Percentiles rank a stretch among this genome's conserved stretches.
These are phyloP conservation scores for Sporothrix protearum DNA, from an alignment of 2,329 filamentous ascomycete genomes.

Conservation along the genomic window DNA sequence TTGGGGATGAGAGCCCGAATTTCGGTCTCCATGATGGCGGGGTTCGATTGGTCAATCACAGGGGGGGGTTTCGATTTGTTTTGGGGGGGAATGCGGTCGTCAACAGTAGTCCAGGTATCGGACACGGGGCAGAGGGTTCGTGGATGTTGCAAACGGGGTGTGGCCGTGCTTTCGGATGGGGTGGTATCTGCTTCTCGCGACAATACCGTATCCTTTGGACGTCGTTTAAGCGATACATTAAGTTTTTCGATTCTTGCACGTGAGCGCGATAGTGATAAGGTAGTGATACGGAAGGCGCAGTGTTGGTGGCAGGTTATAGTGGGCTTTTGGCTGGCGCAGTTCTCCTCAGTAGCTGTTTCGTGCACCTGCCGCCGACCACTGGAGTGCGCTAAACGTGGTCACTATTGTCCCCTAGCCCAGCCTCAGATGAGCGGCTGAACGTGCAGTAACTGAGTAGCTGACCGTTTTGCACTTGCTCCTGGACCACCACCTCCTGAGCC, in stretches of 20 bases:
- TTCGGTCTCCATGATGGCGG: slow-evolving; percentile 75
- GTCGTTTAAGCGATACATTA: background rate
- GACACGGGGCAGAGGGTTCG: too few species aligned
- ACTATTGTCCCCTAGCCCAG: background rate
- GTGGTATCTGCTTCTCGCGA: background rate
- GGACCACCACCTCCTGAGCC: background rate
- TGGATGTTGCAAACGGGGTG: slow-evolving; percentile 1
- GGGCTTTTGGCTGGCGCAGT: background rate
- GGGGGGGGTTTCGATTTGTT: too few species aligned
- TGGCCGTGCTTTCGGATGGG: background rate
- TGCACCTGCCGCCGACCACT: background rate
- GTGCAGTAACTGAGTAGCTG: slow-evolving; percentile 3
- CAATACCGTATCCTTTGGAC: background rate
- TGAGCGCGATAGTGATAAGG: slow-evolving; percentile 10
- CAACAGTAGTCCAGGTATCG: background rate
- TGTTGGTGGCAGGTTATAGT: background rate
- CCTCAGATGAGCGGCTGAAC: background rate
- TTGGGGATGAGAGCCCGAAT: slow-evolving; percentile 79
- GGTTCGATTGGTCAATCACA: background rate
- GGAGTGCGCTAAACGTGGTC: background rate
- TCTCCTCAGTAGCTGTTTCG: background rate
- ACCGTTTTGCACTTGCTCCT: background rate
- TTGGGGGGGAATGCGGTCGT: background rate
- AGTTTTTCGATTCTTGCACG: slow-evolving; percentile 23
- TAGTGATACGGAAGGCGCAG: background rate